Percentiles rank a stretch among this genome's conserved stretches.
Evolutionary conservation across 805 yeast species (phyloP).

Genomic region (Brettanomyces nanus): DNA sequence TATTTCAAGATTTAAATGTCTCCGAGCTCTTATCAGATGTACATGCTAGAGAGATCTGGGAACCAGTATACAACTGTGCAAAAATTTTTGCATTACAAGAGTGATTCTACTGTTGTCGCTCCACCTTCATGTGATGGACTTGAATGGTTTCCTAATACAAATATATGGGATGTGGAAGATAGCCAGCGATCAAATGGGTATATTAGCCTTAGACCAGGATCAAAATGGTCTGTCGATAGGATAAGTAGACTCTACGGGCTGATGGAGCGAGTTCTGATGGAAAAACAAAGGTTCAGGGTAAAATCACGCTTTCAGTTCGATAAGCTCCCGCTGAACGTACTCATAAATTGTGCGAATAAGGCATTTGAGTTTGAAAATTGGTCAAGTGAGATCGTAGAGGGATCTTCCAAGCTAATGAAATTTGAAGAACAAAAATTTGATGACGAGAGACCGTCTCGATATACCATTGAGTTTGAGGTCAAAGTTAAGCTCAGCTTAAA

Average conservation of each 20-base stretch:
- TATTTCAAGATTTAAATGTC: too few relatives aligned
- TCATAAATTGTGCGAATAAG: conserved; percentile 35
- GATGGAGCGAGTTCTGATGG: conserved; percentile 12
- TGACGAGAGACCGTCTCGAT: conserved; percentile 13
- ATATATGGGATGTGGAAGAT: conserved; percentile 16
- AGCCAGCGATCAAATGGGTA: conserved; percentile 15
- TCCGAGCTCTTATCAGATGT: neutral
- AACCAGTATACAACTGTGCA: neutral
- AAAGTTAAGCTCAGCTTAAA: conserved; percentile 29
- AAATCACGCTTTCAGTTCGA: conserved; percentile 10
- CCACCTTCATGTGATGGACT: neutral
- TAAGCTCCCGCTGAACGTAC: conserved; percentile 12
- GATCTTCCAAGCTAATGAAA: conserved; percentile 10
- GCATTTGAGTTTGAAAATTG: conserved; percentile 47
- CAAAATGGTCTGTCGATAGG: conserved; percentile 20
- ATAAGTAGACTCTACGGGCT: conserved; percentile 12
- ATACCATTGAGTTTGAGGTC: conserved; percentile 9
- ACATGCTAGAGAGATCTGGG: neutral
- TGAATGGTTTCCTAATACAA: conserved; percentile 14
- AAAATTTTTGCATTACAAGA: neutral
- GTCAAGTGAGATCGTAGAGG: conserved; percentile 31
- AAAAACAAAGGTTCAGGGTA: conserved; percentile 5
- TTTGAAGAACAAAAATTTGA: conserved; percentile 10
- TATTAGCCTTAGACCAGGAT: conserved; percentile 16
- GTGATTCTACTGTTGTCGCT: neutral